These are phyloP conservation scores for Sclerotinia spermophila DNA, from an alignment of 2,329 filamentous ascomycete species.

Conservation along the genomic window DNA sequence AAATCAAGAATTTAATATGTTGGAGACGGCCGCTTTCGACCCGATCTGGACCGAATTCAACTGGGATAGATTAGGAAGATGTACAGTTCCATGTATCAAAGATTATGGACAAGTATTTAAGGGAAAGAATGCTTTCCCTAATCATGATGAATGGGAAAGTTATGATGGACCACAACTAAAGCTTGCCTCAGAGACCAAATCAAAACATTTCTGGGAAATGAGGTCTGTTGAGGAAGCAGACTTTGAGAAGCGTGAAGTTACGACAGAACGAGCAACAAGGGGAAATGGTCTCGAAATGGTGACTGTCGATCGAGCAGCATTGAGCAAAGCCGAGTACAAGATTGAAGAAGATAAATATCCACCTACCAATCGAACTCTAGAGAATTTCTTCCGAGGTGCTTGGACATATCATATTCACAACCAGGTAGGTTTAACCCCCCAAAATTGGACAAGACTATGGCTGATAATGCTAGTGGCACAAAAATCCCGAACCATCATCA, in stretches of 20 bases:
- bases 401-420: constrained; percentile 58
- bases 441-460: constrained; percentile 1
- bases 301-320: constrained; percentile 28
- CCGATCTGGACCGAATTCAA: constrained; percentile 57
- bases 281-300: constrained; percentile 11
- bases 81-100: constrained; percentile 51
- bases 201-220: constrained; percentile 32
- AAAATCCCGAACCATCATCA: constrained; percentile 52
- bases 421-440: constrained; percentile 42
- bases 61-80: constrained; percentile 49
- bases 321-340: constrained; percentile 43
- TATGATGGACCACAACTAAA: constrained; percentile 46
- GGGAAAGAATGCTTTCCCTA: constrained; percentile 42
- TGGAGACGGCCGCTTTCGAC: constrained; percentile 55
- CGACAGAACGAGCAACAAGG: constrained; percentile 19
- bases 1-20: constrained; percentile 52
- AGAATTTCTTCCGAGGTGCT: constrained; percentile 53
- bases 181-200: constrained; percentile 25
- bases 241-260: constrained; percentile 21
- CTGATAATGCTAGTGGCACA: constrained; percentile 45
- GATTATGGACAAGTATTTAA: constrained; percentile 53
- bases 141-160: constrained; percentile 51
- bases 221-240: constrained; percentile 23
- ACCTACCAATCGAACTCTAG: constrained; percentile 52
- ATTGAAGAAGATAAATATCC: constrained; percentile 50